Conservation (phyloP, 805 yeast genomes). For the Candida coleopterorum region DNA sequence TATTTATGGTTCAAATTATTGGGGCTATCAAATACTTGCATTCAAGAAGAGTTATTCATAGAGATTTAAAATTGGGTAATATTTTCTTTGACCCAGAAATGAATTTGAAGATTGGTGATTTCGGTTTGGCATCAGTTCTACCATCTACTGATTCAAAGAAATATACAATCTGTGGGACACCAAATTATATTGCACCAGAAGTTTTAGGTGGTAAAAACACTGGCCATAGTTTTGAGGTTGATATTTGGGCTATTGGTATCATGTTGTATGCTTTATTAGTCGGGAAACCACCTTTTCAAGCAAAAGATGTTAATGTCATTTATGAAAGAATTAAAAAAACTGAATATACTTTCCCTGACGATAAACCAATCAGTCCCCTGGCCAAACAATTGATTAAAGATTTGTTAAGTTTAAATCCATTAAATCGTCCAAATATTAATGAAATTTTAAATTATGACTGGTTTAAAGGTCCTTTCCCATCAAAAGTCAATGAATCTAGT, state of each 20-base stretch:
- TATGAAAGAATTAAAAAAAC: conserved; percentile 86
- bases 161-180: conserved; percentile 96
- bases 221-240: conserved; percentile 94
- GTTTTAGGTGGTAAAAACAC: conserved; percentile 80
- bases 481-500: conserved; percentile 55
- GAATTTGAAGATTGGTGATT: conserved; percentile 95
- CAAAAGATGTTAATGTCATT: conserved; percentile 86
- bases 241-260: conserved; percentile 96
- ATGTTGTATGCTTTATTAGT: conserved; percentile 89
- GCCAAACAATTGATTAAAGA: conserved; percentile 71
- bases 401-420: conserved; percentile 73
- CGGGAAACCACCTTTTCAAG: conserved; percentile 98
- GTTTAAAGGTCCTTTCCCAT: conserved; percentile 86
- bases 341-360: conserved; percentile 75
- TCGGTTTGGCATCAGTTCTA: conserved; percentile 96
- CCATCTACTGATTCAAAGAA: conserved; percentile 66
- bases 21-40: conserved; percentile 95
- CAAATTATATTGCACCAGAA: conserved; percentile 98
- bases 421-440: conserved; percentile 73
- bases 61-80: conserved; percentile 94
- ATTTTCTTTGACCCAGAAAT: conserved; percentile 90
- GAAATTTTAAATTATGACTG: conserved; percentile 79
- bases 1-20: conserved; percentile 82
- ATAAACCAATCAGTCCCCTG: conserved; percentile 60
- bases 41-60: conserved; percentile 84